Base-by-base conservation (phyloP, 2,329 filamentous ascomycete species). In the Neonectria punicea region DNA sequence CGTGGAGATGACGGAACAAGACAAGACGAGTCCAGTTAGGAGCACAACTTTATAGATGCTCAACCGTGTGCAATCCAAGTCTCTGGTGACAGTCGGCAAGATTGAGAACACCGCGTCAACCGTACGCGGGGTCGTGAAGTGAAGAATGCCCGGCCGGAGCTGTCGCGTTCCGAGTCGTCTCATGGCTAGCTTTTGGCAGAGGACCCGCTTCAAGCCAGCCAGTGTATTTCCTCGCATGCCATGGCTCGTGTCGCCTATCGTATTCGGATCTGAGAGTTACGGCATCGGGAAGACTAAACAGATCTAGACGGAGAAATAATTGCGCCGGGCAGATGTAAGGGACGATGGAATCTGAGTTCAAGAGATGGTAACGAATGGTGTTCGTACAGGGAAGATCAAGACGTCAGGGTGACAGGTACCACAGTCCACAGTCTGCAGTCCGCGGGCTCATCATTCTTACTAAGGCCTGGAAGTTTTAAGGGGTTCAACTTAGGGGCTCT, bases 81-180 rank as follows among this genome's bases (percentile, higher is more conserved):
- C 57, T 13, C 20, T 46, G 18, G 34, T 30, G 16, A 18, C 32
- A 43, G 47, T 56, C 58, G 36, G 51, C 28, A 49, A 44, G 41
- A 62, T 49, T 66, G 32, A 53, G 16, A 53, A 56, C 36, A 46
- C 57, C 69, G 56, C 51, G 62, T 63, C 55, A 34, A 53, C 49
- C 53, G 41, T 62, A 66, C 46, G 46, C 61, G 55, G 61, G 34
- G 30, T 53, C 32, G 30, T 36, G 50, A 54, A 54, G 50, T 62
- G 32, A 62, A 46, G 16, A 46, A 54, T 30, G 39, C 39, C 39
- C n/a, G 55, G 20, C 34, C 76, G 71, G 73, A 67, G 69, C 66
- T 59, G 43, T 56, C 43, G 49, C 36, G 50, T 74, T 71, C 73
- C 72, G 74, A 60, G 67, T 74, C 70, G 66, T 70, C 69, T 70